These are phyloP conservation scores for Brassica hybrid DNA, from an alignment of 441 rosid genomes.

Conservation along the genomic window DNA sequence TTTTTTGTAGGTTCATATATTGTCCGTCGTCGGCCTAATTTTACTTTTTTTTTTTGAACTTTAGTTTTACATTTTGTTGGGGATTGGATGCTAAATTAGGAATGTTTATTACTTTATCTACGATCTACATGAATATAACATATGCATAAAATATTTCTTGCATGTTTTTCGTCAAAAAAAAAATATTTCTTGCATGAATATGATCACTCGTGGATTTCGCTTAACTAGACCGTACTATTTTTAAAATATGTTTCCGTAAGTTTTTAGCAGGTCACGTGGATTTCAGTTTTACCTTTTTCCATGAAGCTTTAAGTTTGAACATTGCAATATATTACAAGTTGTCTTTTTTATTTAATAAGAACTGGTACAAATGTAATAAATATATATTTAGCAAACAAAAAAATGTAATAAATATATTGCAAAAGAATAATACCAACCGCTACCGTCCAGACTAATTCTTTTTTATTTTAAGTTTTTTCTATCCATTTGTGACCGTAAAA, in stretches of 20 bases:
- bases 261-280: slow-evolving; percentile 35
- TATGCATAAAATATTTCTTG: background rate
- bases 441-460: slow-evolving; percentile 36
- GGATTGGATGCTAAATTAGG: background rate
- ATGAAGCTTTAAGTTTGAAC: slow-evolving; percentile 31
- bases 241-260: background rate
- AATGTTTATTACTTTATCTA: slow-evolving; percentile 11
- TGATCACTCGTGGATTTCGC: slow-evolving; percentile 11
- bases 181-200: background rate
- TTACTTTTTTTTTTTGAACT: too few relatives aligned
- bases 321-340: slow-evolving; percentile 37
- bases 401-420: slow-evolving; percentile 21
- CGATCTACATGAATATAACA: background rate
- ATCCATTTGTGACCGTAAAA: slow-evolving; percentile 15
- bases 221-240: background rate
- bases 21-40: background rate
- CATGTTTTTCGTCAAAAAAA: too few relatives aligned
- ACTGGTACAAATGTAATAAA: slow-evolving; percentile 24
- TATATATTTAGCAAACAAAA: too few relatives aligned
- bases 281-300: slow-evolving; percentile 26
- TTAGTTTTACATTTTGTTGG: background rate
- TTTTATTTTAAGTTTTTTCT: background rate
- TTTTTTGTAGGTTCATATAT: background rate
- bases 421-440: slow-evolving; percentile 44
- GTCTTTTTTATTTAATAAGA: slow-evolving; percentile 26